Base-by-base conservation (phyloP, 2,329 filamentous ascomycete species). In the Blumeria hordei region DNA sequence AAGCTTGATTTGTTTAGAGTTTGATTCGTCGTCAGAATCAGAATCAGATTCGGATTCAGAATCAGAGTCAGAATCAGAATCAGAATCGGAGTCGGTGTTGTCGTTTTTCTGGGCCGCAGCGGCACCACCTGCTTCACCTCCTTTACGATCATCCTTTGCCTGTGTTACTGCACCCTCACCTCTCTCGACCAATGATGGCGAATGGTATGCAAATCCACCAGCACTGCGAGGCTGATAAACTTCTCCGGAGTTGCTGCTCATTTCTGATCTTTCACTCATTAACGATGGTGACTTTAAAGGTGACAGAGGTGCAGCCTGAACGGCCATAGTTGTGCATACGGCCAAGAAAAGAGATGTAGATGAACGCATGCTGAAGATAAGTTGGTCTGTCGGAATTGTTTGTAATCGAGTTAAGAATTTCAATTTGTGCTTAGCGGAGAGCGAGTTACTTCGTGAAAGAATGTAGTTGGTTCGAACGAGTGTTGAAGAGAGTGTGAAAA, bases 261-360 rank as follows among this genome's bases (percentile, higher is more conserved):
- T 14, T 33, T 33, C 32, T 51, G 55, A 55, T 37, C 51, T 53
- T 37, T 45, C 35, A 28, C 58, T 54, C 45, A 53, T 53, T 41
- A 55, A 51, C 9, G 57, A 45, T 7, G 54, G 36, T 47, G 35
- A 16, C 28, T 28, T 12, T 16, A 14, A 12, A 11, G 47, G 32
- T 28, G 43, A 18, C 5, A 47, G 12, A 47, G 60, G 60, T 41
- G 58, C 58, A 35, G 60, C 59, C 21, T 62, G 60, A 28, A 61
- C 59, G 33, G 61, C 59, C 44, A 60, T 44, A 32, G 58, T 56
- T 55, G 60, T 57, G 53, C 60, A 62, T 47, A 63, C 61, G 55
- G 59, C 58, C 57, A 63, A 41, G 45, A 62, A 60, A 16, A 62
- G 39, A 35, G 58, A 58, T n/a, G 58, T 61, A 18, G 60, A 60